Percentiles rank a stretch among this genome's conserved stretches.
These are phyloP conservation scores for Astragalus membranaceus DNA, from an alignment of 306 rosid species.

Conservation along the genomic window DNA sequence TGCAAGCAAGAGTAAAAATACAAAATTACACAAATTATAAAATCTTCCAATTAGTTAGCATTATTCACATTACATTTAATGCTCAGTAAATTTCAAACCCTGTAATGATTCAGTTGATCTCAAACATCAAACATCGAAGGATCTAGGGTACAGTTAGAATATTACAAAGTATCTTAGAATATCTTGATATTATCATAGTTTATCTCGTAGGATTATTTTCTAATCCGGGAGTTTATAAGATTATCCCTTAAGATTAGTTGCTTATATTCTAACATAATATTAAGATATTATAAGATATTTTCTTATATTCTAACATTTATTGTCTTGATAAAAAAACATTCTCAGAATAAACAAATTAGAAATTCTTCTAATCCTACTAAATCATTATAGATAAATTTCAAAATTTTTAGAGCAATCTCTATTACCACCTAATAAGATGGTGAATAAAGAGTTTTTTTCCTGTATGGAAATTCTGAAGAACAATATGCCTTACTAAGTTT, in stretches of 20 bases:
- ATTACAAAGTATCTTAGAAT: no score
- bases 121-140: neutral
- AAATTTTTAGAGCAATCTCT: neutral
- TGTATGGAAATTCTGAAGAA: conserved; percentile 7
- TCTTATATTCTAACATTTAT: neutral
- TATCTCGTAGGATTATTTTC: no score
- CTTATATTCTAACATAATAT: no score
- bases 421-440: neutral
- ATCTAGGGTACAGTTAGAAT: neutral
- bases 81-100: neutral
- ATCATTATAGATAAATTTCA: conserved; percentile 6
- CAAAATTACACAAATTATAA: neutral
- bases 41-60: neutral
- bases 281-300: no score
- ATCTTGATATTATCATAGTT: no score
- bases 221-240: no score
- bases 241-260: no score
- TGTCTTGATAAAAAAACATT: neutral
- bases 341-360: neutral
- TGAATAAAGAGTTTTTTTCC: neutral
- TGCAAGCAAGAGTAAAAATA: conserved; percentile 14
- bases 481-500: neutral
- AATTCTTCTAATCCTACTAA: neutral
- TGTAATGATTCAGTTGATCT: neutral
- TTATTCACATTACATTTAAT: neutral